Base-by-base conservation (phyloP, 2,329 filamentous ascomycete genomes). In the Trichoderma hamatum region DNA sequence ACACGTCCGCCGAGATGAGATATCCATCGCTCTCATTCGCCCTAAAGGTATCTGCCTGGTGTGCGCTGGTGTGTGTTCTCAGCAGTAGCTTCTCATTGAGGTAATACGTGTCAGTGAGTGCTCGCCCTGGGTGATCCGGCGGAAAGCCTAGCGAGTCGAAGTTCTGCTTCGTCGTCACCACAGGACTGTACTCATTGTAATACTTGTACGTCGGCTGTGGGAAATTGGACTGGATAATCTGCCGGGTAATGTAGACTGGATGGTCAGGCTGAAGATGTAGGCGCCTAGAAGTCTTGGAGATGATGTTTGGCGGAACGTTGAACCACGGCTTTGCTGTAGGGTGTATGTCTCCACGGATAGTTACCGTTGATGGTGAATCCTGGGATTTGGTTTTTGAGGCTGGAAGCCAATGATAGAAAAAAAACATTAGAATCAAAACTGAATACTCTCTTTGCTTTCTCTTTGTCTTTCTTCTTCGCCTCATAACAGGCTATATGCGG, bases 61-160 rank as follows among this genome's bases (percentile, higher is more conserved):
- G 96, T 0, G 96, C 96, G 73, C 92, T 96, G 2, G 95, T 98
- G 79, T 99, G 96, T 0, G 96, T 99, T 68, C 96, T 88, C 52
- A 99, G 83, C 2, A 99, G 89, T 0, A 92, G 97, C 63, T 88
- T 82, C 73, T 90, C 84, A 81, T 97, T 97, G 76, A 99, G 82
- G 80, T 99, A 99, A 84, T 98, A 99, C 0, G 96, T 98, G 81
- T 99, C 96, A 16, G 92, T 95, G 73, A 88, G 89, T 72, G 88
- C 92, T 62, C 96, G 90, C 70, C 96, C 96, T 4, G 94, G 92
- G 75, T 99, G 96, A 78, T 97, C 92, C 7, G 84, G 76, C 0
- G 94, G 91, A 77, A 99, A 98, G 55, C 94, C 94, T 9, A 99
- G 84, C n/a, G 94, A 96, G 81, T 99, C 96, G 78, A 99, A 99